Base-by-base conservation (phyloP, 192 early-diverging fungal genomes). In the Umbelopsis isabellina region DNA sequence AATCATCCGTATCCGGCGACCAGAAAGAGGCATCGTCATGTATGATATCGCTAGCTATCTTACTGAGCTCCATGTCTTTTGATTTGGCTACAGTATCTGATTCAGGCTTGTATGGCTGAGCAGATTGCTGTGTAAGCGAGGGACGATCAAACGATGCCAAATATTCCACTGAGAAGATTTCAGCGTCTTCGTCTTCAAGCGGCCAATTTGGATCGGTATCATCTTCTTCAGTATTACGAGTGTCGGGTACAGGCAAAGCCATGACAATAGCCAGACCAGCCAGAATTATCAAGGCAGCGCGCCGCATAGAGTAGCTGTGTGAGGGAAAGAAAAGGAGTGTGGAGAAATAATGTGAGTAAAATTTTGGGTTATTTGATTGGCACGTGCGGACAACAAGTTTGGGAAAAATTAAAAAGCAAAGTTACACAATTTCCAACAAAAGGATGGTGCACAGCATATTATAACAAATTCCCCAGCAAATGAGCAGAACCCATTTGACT, bases 81-180 rank as follows among this genome's bases (percentile, higher is more conserved):
- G 37, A 41, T 41, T 41, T 41, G 7, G 48, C 48, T 16, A 49
- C 30, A 35, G 13, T 35, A 25, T 61, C 33, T 6, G 12, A n/a
- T 30, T 15, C 16, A 35, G 25, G 15, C 15, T 61, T 15, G 25
- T 18, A 16, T 35, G 37, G 37, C 11, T 61, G 12, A 18, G 30
- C 18, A 35, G 11, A 25, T 35, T 61, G 55, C 13, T 33, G 11
- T 30, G 27, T 61, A 18, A 61, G 18, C 15, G 25, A 61, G 18
- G 55, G 55, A 12, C 25, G 55, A 61, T 27, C 30, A 35, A 61
- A 61, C 13, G 27, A 35, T 10, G 27, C 9, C 11, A 61, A 35
- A 35, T 61, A 61, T 61, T 61, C 55, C 13, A 35, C 55, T 13
- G 55, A 35, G 33, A 61, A 61, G 12, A 61, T 61, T 61, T 61